Base-by-base conservation (phyloP, 2,329 filamentous ascomycete species). In the Achaetomium macrosporum region DNA sequence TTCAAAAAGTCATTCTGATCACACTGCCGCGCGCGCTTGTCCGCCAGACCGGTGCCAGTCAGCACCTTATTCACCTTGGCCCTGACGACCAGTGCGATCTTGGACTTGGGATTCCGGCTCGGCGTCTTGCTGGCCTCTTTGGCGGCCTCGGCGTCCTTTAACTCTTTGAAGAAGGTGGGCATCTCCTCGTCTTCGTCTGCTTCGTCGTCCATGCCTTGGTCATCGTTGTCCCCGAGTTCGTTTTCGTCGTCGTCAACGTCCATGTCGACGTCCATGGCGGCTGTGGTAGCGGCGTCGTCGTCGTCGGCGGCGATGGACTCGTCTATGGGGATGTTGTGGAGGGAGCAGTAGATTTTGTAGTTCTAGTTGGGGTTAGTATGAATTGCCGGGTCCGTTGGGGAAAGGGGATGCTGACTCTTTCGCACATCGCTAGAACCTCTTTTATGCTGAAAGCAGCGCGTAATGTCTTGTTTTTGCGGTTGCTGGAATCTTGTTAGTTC, bases 1-100 rank as follows among this genome's bases (percentile, higher is more conserved):
- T 84, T 85, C 66, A 99, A 71, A 66, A 96, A 97, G 64, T 96
- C 91, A 48, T 87, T 91, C 72, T 97, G 90, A 65, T 96, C 90
- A 65, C 90, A 95, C 75, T 93, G 85, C 56, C 89, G 80, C 11
- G 91, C 82, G 59, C 92, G 78, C 73, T 87, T 89, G 56, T 95
- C 89, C 3, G 84, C 85, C 50, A 97, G 75, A 44, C 83, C 80
- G 0, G 91, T 96, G 58, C 86, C 82, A 65, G 92, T 86, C 17
- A 97, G 76, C 17, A 96, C 90, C 66, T 85, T 88, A 63, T 86
- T 78, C 42, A 97, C 86, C 73, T 97, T 97, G 63, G 87, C 81
- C 59, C 85, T 81, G n/a, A 99, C 86, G 33, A 96, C 70, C 64
- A 91, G 83, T 0, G 84, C 82, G 3, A 95, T 83, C 67, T 86